These are phyloP conservation scores for Protostelium mycophagum DNA, from an alignment of 78 protist species.

Conservation along the genomic window DNA sequence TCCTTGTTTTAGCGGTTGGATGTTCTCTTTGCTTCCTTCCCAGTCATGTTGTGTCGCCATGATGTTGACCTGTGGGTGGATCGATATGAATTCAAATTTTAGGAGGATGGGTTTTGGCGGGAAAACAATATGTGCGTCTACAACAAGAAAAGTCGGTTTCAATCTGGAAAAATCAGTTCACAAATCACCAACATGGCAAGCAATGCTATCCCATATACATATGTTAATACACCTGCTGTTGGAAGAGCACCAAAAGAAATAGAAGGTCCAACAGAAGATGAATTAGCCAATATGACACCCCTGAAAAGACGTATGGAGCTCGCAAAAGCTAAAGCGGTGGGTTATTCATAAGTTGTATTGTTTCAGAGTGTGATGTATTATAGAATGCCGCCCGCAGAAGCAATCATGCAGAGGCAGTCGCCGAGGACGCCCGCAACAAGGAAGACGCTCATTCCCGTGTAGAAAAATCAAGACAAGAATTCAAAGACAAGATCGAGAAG, in stretches of 20 bases:
- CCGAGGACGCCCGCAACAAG: slow-evolving; percentile 39
- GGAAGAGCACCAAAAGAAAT: not conserved
- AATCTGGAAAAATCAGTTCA: too few relatives aligned
- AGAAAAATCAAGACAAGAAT: slow-evolving; percentile 34
- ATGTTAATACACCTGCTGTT: not conserved
- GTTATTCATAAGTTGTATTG: too few relatives aligned
- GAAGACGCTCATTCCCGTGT: slow-evolving; percentile 16
- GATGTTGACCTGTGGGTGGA: not conserved
- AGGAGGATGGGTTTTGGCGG: not conserved
- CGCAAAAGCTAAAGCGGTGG: not conserved
- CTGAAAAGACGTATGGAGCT: not conserved
- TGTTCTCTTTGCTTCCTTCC: slow-evolving; percentile 57
- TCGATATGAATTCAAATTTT: not conserved
- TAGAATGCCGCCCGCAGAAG: not conserved
- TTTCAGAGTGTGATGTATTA: not conserved
- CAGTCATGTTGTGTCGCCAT: slow-evolving; percentile 19
- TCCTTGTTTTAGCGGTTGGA: slow-evolving; percentile 46
- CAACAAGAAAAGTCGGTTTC: not conserved
- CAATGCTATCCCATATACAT: not conserved
- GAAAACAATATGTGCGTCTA: not conserved
- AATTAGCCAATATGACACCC: not conserved
- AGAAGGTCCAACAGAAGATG: not conserved
- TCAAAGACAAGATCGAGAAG: slow-evolving; percentile 17
- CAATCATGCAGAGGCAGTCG: slow-evolving; percentile 20
- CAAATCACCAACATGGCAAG: not conserved